Evolutionary conservation across 805 yeast species (phyloP), one percentile per base, ranked within the genome.

Genomic region (Lipomyces lipofer): DNA sequence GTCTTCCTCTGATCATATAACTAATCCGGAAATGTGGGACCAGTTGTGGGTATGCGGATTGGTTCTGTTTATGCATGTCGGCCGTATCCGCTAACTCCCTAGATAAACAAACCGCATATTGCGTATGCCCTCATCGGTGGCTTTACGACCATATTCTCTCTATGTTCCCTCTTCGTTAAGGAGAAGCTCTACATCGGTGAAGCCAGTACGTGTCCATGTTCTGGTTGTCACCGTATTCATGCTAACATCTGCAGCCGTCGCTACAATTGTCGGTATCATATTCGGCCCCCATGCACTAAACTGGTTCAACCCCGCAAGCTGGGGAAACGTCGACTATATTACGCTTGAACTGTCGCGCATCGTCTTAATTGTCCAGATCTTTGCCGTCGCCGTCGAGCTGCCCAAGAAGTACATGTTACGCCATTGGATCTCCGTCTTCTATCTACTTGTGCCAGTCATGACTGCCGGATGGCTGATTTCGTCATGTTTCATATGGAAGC

Each of bases 331-430:
- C 0, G 96, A 91, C 68, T 76, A 77, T 49, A 81, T 91, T 60
- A 90, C 97, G 0, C 73, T 89, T 60, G 97, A 90, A 66, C 75
- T 91, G 13, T 84, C 92, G 52, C 78, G 97, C 50, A 80, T 90
- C 13, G 92, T 89, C 2, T 73, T 90, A 64, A 84, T 92, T 67
- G 80, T 90, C 49, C 97, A 90, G 73, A 88, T 90, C 63, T 92
- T 90, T 65, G 96, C 96, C 8, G 95, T 88, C 19, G 95, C 96
- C 1, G 97, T 90, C 30, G 97, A 90, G 70, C 74, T 90, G 69
- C 97, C 97, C 15, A 81, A 87, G 52, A 87, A 86, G 67, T 90
- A 91, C 69, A 86, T 91, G 92, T 76, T 82, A 59, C 80, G 80
- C 58, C 97, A 91, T 68, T 85, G 94, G 89, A 62, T 78, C 7